Percentiles rank a stretch among this genome's conserved stretches.
phyloP scores from a whole-genome alignment of 768 basidiomycete species.

The Lactifluus hygrophoroides region DNA sequence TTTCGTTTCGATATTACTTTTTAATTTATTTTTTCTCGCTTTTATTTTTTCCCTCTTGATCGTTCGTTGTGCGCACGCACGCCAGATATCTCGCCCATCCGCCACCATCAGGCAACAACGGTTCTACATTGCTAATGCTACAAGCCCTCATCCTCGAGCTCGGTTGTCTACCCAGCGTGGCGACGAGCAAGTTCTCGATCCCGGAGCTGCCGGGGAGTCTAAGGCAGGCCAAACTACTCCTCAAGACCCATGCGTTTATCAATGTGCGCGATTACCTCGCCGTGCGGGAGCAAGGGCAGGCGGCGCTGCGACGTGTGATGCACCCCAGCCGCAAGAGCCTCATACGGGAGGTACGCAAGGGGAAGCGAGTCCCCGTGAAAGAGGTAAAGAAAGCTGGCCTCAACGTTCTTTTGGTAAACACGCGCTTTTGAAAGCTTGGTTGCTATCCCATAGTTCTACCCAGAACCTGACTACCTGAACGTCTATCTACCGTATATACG shows the following conservation, averaged over 20 bases:
- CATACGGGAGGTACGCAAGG: slow-evolving; percentile 46
- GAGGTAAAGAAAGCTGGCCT: slow-evolving; percentile 58
- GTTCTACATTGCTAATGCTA: slow-evolving; percentile 50
- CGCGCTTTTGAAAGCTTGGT: slow-evolving; percentile 2
- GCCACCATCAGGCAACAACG: slow-evolving; percentile 31
- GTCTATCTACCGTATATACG: not conserved
- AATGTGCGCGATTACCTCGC: slow-evolving; percentile 69
- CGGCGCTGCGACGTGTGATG: slow-evolving; percentile 51
- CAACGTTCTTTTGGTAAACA: slow-evolving; percentile 46
- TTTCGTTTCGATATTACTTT: not conserved
- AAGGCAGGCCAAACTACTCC: slow-evolving; percentile 54
- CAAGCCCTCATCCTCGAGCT: slow-evolving; percentile 73
- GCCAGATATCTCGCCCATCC: slow-evolving; percentile 50
- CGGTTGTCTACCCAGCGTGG: slow-evolving; percentile 29
- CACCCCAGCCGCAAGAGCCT: slow-evolving; percentile 54
- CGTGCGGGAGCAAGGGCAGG: slow-evolving; percentile 52
- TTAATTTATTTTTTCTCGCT: not conserved
- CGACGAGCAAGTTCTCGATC: slow-evolving; percentile 33
- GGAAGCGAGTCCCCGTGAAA: slow-evolving; percentile 35
- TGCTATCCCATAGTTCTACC: not conserved
- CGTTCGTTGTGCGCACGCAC: too few species aligned
- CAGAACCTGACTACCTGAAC: not conserved
- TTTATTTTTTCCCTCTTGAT: too few species aligned
- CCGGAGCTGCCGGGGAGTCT: slow-evolving; percentile 47
- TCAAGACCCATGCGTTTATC: slow-evolving; percentile 59